Base-by-base conservation (phyloP, 805 yeast genomes). In the Ogataea allantospora region DNA sequence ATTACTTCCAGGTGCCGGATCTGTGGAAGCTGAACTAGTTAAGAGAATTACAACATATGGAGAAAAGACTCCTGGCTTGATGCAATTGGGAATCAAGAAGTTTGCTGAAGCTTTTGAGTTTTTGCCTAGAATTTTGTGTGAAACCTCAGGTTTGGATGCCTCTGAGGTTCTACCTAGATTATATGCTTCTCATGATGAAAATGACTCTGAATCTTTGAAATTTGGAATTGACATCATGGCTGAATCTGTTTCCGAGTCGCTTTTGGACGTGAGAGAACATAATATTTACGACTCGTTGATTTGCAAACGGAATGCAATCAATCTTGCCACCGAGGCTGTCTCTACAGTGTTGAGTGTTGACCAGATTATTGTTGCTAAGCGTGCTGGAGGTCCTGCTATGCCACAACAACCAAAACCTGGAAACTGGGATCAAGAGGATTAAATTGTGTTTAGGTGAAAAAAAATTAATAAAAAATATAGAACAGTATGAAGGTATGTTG, bases 341-440 rank as follows among this genome's bases (percentile, higher is more conserved):
- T 77, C 75, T 46, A 93, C 98, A 5, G 83, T 89, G 36, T 72
- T 89, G 47, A 80, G 95, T 17, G 93, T 93, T 34, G 98, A 93
- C 63, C 98, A 91, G 73, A 91, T 91, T 55, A 93, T 91, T 60
- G 93, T 91, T 93, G 98, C 99, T 30, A 91, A 91, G 77, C 80
- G 96, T 62, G 97, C 98, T 2, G 99, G 99, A 49, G 99, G 99
- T 15, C 99, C 99, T 33, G 80, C 70, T 21, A 81, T 88, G 75
- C 96, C 96, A 22, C 68, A 73, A 53, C 95, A 85, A 58, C 83
- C 82, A 51, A 80, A 79, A 63, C 91, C 93, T 30, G 96, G 96
- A 44, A 88, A 88, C 68, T 88, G 97, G 97, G 97, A 88, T 58
- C 93, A 83, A 65, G 96, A 75, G 44, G 96, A 89, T 66, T 88